phyloP scores from a whole-genome alignment of 176 grass and related monocot genomes.

The Phyllostachys edulis region DNA sequence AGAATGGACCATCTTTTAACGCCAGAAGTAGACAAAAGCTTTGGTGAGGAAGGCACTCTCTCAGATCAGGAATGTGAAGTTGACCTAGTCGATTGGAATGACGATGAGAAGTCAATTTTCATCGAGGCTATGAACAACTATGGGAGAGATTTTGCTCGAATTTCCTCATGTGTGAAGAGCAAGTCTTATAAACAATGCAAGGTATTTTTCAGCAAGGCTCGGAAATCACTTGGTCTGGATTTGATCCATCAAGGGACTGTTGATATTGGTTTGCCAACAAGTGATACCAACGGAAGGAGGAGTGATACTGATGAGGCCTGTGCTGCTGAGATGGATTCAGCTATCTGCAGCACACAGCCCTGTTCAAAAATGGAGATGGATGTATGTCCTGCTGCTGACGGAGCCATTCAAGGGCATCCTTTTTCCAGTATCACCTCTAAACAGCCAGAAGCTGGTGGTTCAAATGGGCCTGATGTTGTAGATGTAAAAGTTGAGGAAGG shows the following conservation, averaged over 20 bases:
- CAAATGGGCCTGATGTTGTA: slow-evolving; percentile 24
- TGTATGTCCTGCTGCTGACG: slow-evolving; percentile 36
- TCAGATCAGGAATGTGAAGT: slow-evolving; percentile 78
- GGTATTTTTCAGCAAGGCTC: slow-evolving; percentile 90
- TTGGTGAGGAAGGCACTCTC: slow-evolving; percentile 55
- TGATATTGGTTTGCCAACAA: slow-evolving; percentile 37
- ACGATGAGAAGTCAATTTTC: slow-evolving; percentile 79
- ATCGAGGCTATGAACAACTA: slow-evolving; percentile 64
- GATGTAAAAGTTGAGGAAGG: slow-evolving; percentile 34
- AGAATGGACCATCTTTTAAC: slow-evolving; percentile 30
- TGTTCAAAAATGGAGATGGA: slow-evolving; percentile 64
- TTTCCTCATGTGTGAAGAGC: slow-evolving; percentile 66
- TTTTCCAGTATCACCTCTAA: background rate
- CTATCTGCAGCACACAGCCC: slow-evolving; percentile 60
- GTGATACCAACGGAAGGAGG: slow-evolving; percentile 54
- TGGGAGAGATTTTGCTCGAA: slow-evolving; percentile 75
- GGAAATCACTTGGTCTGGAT: slow-evolving; percentile 84
- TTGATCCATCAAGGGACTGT: slow-evolving; percentile 50
- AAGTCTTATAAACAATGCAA: slow-evolving; percentile 89
- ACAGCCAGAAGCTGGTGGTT: slow-evolving; percentile 20
- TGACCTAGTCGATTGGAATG: slow-evolving; percentile 76
- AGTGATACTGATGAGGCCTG: slow-evolving; percentile 71
- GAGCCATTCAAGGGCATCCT: slow-evolving; percentile 29
- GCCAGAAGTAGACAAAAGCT: slow-evolving; percentile 41
- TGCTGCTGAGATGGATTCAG: slow-evolving; percentile 65